Evolutionary conservation across 768 basidiomycete species (phyloP), one percentile per base, ranked within the genome.

Genomic region (Russula abietina): DNA sequence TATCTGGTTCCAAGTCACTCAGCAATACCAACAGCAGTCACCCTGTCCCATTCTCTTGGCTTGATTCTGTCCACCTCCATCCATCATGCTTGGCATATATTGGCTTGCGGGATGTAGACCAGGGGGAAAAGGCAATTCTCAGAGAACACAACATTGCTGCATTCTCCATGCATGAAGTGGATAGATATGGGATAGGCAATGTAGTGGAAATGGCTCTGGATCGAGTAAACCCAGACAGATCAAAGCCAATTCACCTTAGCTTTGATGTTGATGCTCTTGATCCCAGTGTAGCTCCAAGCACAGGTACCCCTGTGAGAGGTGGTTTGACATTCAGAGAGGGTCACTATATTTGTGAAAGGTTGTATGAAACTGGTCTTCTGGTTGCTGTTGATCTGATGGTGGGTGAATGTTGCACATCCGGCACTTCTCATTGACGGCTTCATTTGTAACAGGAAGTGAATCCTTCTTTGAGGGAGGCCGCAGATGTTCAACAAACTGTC

Each of bases 131-230:
- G 75, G 80, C 79, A 62, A 89, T 98, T 70, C 79, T 98, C 51
- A 86, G 81, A 69, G 90, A 98, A 66, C 82, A 95, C 65, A 89
- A 89, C 69, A 92, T 86, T 74, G 80, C 79, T 65, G 80, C 84
- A 67, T 86, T 81, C 75, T 77, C 77, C 67, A 85, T 84, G 83
- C 81, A 84, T 74, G 80, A 85, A 60, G 79, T 85, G 59, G 84
- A 85, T 75, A 83, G 80, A 71, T 87, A 91, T 70, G 95, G 95
- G 43, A 97, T 97, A 62, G 93, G 95, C 24, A 86, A 86, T 70
- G 93, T 98, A 61, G 88, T 98, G 54, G 92, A 98, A 70, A 92
- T 96, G 91, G 97, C 97, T 36, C 76, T 98, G 68, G 91, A 98
- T 73, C 83, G 92, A 73, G 90, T 98, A 68, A 97, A 96, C 75